A percentile compares a stretch with the other conserved stretches of the same genome.
Conservation (phyloP, 441 rosid species). For the Mallotus repandus region DNA sequence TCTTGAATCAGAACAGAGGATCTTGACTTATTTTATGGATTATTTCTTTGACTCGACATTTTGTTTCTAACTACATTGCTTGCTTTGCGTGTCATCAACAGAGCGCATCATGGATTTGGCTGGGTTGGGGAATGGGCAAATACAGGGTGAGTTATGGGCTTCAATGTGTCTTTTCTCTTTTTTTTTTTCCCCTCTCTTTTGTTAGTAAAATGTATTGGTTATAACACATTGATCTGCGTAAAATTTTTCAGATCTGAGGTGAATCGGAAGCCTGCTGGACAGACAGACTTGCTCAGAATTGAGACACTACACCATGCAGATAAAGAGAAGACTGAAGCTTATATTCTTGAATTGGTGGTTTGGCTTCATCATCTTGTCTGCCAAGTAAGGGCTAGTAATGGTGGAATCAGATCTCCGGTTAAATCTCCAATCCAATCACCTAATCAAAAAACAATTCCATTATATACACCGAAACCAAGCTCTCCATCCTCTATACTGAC, state of each 20-base stretch:
- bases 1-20: not conserved
- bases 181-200: not conserved
- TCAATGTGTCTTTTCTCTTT: slow-evolving; percentile 5
- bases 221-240: not conserved
- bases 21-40: not conserved
- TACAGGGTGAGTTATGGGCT: slow-evolving; percentile 58
- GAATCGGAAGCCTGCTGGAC: slow-evolving; percentile 66
- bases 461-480: slow-evolving; percentile 38
- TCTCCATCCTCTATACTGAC: slow-evolving; percentile 53
- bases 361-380: slow-evolving; percentile 87
- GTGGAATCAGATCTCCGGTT: slow-evolving; percentile 70
- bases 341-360: slow-evolving; percentile 75
- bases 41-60: not conserved
- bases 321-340: slow-evolving; percentile 76
- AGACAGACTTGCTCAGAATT: slow-evolving; percentile 73
- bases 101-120: slow-evolving; percentile 99
- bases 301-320: slow-evolving; percentile 96
- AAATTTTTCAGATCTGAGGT: slow-evolving; percentile 54
- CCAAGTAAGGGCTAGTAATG: slow-evolving; percentile 67
- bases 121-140: slow-evolving; percentile 99
- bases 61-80: slow-evolving; percentile 15
- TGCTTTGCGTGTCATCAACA: slow-evolving; percentile 27
- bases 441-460: slow-evolving; percentile 50
- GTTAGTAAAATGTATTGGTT: not conserved
- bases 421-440: slow-evolving; percentile 84